Conservation (phyloP, 2,329 filamentous ascomycete genomes). For the Diaporthe helianthi region DNA sequence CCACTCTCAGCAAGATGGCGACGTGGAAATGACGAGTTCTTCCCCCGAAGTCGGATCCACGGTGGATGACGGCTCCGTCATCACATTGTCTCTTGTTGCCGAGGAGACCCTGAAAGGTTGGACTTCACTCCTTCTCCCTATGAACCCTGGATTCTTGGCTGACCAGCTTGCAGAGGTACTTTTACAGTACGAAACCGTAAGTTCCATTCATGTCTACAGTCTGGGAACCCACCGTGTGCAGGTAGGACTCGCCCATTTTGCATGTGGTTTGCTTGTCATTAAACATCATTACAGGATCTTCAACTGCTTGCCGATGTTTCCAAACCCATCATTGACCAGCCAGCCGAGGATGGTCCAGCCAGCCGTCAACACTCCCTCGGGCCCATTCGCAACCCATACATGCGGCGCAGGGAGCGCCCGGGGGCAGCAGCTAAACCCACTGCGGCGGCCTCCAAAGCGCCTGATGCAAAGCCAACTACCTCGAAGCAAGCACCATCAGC, state of each 20-base stretch:
- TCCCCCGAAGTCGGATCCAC: conserved; percentile 60
- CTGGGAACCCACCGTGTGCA: conserved; percentile 74
- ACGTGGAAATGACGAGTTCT: conserved; percentile 75
- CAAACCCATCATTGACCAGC: conserved; percentile 64
- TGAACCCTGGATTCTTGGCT: conserved; percentile 7
- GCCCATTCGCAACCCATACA: conserved; percentile 75
- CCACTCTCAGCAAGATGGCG: conserved; percentile 57
- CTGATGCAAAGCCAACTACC: conserved; percentile 44
- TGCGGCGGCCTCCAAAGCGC: conserved; percentile 40
- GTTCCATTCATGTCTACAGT: conserved; percentile 87
- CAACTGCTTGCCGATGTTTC: conserved; percentile 75
- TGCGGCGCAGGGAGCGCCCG: conserved; percentile 58
- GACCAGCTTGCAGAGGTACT: conserved; percentile 62
- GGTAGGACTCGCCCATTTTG: conserved; percentile 46
- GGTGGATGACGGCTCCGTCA: conserved; percentile 59
- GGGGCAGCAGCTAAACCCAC: conserved; percentile 41
- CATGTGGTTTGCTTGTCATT: background rate
- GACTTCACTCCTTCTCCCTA: background rate
- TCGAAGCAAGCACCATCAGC: conserved; percentile 37
- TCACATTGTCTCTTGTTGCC: conserved; percentile 69
- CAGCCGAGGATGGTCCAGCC: conserved; percentile 64
- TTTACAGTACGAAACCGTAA: conserved; percentile 73
- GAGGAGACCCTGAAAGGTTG: conserved; percentile 79
- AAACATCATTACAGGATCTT: conserved; percentile 55
- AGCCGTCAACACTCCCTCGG: conserved; percentile 70